phyloP scores from a whole-genome alignment of 768 basidiomycete species.

The Amanita jacksonii region DNA sequence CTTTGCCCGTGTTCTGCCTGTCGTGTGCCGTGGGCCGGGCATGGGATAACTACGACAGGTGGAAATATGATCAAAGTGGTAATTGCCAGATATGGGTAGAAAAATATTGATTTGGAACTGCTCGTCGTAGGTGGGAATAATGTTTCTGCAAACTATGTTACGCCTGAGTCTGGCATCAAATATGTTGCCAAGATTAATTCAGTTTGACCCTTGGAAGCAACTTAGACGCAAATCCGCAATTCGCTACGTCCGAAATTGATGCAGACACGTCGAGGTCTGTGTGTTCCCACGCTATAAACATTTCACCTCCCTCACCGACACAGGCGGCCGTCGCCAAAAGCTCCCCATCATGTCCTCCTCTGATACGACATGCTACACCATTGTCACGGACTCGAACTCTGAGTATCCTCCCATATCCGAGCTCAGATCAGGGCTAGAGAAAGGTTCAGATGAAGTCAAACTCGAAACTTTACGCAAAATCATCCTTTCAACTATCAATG shows the following conservation, averaged over 20 bases:
- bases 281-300: conserved; percentile 12
- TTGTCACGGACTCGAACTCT: conserved; percentile 62
- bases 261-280: conserved; percentile 11
- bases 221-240: background rate
- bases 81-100: too few species aligned
- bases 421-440: conserved; percentile 76
- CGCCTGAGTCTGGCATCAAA: too few species aligned
- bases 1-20: background rate
- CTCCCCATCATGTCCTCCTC: conserved; percentile 28
- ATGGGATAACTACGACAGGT: too few species aligned
- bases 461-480: conserved; percentile 93
- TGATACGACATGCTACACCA: conserved; percentile 68
- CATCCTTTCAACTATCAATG: conserved; percentile 89
- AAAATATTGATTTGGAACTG: too few species aligned
- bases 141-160: too few species aligned
- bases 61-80: too few species aligned
- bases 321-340: background rate
- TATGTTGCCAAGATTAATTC: too few species aligned
- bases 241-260: background rate
- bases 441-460: conserved; percentile 95
- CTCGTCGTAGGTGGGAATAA: too few species aligned
- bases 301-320: background rate
- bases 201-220: too few species aligned
- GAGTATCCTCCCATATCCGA: conserved; percentile 79
- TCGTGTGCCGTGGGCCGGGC: conserved; percentile 1